Base-by-base conservation (phyloP, 176 grass and related monocot species). In the Carex littledalei region DNA sequence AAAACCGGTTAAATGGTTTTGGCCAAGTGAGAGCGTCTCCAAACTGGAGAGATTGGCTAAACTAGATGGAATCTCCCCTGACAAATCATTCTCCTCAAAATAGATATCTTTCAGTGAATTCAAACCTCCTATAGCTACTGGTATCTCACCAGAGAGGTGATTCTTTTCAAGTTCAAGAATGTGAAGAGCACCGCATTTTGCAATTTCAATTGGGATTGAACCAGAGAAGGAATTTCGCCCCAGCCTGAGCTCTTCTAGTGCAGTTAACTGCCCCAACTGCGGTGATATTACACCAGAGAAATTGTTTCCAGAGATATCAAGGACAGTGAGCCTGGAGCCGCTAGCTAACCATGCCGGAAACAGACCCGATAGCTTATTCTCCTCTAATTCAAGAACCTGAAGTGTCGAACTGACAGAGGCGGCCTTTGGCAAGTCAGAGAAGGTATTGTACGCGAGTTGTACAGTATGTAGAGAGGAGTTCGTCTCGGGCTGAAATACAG, bases 141-240 rank as follows among this genome's bases (percentile, higher is more conserved):
- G 93, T 9, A 98, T 83, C n/a, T 83, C 55, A 16, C 91, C 91
- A 41, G 92, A 92, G 83, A 98, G 88, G 15, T 18, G 15, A 65
- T 98, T 98, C 61, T 90, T 52, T 63, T 92, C 91, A 4, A 98
- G 93, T 84, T 90, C 88, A 80, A 98, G 88, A 74, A 91, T 87
- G 85, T 92, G 95, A 64, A 98, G 91, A 12, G 89, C 93, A 32
- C 89, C 86, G 63, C 95, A 98, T 39, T 66, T 84, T 31, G 86
- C 89, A 73, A 98, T 91, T 84, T 94, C 95, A 64, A 32, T 55
- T 5, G 95, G 95, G 63, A 94, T 66, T 0, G 83, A 67, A 43
- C 89, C 91, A 6, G 89, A 80, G 16, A 98, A 78, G 1, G 85
- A 89, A 67, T 98, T 98, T 21, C 83, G 81, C 2, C 91, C 91